Evolutionary conservation across 73 alveolate species (phyloP).

Genomic region (Paramecium sonneborni): DNA sequence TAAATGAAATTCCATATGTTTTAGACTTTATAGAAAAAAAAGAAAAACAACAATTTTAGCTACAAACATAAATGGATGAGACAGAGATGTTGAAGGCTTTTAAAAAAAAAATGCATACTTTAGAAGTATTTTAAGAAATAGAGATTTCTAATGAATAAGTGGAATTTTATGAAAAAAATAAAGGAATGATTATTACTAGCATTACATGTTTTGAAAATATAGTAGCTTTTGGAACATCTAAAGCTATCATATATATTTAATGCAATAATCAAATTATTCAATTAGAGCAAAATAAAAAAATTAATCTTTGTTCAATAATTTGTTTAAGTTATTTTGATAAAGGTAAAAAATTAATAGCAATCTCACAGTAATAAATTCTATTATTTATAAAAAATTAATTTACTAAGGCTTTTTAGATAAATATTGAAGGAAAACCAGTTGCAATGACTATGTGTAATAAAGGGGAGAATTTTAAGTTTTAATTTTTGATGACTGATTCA

Average conservation of each 20-base stretch:
- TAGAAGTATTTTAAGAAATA: not conserved
- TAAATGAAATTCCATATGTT: not conserved
- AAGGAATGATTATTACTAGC: not conserved
- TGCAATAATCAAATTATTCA: not conserved
- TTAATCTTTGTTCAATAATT: not conserved
- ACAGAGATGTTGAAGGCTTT: not conserved
- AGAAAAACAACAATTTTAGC: not conserved
- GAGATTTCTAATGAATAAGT: not conserved
- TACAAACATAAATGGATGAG: not conserved
- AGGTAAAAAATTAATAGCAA: not conserved
- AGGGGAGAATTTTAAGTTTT: not conserved
- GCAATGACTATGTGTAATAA: not conserved
- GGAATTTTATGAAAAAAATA: not conserved
- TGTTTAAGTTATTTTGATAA: not conserved
- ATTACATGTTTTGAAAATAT: not conserved
- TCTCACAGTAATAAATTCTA: not conserved
- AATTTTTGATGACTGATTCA: not conserved
- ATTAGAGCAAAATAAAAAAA: not conserved
- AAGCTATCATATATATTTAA: not conserved
- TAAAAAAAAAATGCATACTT: not conserved
- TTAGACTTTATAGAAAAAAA: not conserved
- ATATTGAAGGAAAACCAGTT: not conserved
- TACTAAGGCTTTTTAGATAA: not conserved
- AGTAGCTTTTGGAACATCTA: constrained; percentile 15
- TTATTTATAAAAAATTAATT: not conserved